Base-by-base conservation (phyloP, 768 basidiomycete genomes). In the Auriscalpium microsporum region DNA sequence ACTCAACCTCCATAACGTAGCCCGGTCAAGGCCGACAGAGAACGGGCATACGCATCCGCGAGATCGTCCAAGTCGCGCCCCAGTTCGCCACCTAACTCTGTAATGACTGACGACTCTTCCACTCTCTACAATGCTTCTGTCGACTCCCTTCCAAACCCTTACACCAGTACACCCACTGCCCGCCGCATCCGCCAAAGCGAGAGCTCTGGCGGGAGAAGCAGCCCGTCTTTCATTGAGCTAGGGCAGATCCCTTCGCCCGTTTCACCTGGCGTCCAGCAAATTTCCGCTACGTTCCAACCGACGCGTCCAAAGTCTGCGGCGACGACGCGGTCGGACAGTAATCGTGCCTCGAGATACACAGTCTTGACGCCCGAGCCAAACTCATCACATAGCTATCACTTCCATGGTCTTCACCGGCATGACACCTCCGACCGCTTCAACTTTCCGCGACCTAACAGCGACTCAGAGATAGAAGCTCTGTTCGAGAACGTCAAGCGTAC, bases 401-500 rank as follows among this genome's bases (percentile, higher is more conserved):
- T 66, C 45, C 63, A 65, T 47, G 63, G 64, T 53, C 40, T 68
- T 17, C 67, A 69, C 48, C 75, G 76, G 45, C 71, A 73, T 57
- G 64, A 67, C 16, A 54, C 69, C 37, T 71, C 76, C 45, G 80
- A 81, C 17, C 80, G 80, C 46, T 94, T 94, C 65, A 57, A 76
- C 54, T 90, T 93, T 56, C 82, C 86, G 8, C 80, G 89, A 11
- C 95, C 95, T 3, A 77, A 81, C 9, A 79, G 75, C 23, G 84
- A 90, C 56, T 79, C 81, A 46, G 86, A 92, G 53, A 85, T 98
- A 23, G 86, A 94, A 66, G 73, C 69, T 5, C 72, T 94, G 49
- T 97, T 96, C 67, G 80, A 89, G 59, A 80, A 83, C 53, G 80
- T 96, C 53, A 80, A 82, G 63, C 78, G 80, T 44, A 83, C 80